Evolutionary conservation across 1,284 basidiomycete species (phyloP).

Genomic region (Malassezia japonica): DNA sequence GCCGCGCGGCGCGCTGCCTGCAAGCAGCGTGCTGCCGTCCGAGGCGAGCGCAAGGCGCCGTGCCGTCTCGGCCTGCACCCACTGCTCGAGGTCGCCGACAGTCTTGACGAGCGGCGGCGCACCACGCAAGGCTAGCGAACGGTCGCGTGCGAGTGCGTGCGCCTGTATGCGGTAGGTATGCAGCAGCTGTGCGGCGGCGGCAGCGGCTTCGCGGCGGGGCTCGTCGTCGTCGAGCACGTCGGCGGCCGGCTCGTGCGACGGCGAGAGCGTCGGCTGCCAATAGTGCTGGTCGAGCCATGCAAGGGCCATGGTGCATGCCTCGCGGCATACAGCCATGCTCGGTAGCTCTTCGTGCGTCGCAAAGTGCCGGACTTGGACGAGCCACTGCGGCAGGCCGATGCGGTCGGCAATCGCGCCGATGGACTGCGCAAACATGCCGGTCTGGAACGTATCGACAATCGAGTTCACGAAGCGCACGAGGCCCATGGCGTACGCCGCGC

Average conservation of each 20-base stretch:
- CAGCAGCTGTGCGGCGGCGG: conserved; percentile 18
- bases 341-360: conserved; percentile 94
- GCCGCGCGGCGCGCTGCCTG: background rate
- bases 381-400: conserved; percentile 72
- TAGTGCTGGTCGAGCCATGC: conserved; percentile 26
- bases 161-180: conserved; percentile 27
- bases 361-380: conserved; percentile 88
- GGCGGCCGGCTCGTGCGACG: background rate
- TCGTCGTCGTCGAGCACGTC: conserved; percentile 2
- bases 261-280: conserved; percentile 11
- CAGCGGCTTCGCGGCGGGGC: conserved; percentile 17
- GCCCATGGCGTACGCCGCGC: conserved; percentile 33
- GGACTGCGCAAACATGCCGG: conserved; percentile 65
- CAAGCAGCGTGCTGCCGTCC: background rate
- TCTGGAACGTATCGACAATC: conserved; percentile 77
- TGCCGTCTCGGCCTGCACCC: conserved; percentile 11
- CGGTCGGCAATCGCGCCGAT: conserved; percentile 79
- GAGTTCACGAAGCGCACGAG: conserved; percentile 63
- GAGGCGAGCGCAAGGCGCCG: background rate
- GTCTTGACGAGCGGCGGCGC: conserved; percentile 19
- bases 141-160: conserved; percentile 27
- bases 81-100: conserved; percentile 20
- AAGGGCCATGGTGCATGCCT: conserved; percentile 55
- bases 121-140: conserved; percentile 20
- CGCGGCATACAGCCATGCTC: conserved; percentile 66